These are phyloP conservation scores for Trichoderma simmonsii DNA, from an alignment of 2,329 filamentous ascomycete genomes.

Conservation along the genomic window DNA sequence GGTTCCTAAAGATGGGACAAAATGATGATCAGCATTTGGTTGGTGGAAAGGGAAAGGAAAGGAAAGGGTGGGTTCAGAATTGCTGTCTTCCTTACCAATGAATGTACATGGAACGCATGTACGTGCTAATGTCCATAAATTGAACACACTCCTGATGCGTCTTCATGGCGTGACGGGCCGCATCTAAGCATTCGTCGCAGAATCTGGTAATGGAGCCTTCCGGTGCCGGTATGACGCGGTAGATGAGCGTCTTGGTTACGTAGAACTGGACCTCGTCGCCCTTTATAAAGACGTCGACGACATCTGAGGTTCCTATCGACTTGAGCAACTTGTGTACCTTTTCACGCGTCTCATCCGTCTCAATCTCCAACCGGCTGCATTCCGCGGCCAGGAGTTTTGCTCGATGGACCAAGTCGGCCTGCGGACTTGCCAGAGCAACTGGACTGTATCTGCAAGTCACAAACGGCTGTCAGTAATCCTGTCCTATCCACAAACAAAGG, in stretches of 20 bases:
- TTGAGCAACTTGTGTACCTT: conserved; percentile 37
- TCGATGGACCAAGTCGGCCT: conserved; percentile 39
- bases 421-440: conserved; percentile 40
- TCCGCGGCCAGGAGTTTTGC: conserved; percentile 39
- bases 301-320: conserved; percentile 37
- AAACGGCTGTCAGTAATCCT: neutral
- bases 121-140: conserved; percentile 38
- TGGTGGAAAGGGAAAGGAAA: neutral
- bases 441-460: conserved; percentile 46
- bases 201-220: conserved; percentile 43
- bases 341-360: conserved; percentile 35
- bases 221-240: conserved; percentile 49
- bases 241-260: conserved; percentile 49
- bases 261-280: conserved; percentile 48
- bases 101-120: conserved; percentile 47
- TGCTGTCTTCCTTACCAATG: conserved; percentile 43
- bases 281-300: conserved; percentile 44
- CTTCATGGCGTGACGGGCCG: conserved; percentile 47
- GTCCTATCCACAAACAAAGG: neutral
- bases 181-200: conserved; percentile 47
- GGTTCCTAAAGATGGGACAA: conserved; percentile 39
- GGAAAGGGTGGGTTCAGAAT: no score
- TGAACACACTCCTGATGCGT: conserved; percentile 46
- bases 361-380: conserved; percentile 36
- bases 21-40: neutral